A percentile compares a stretch with the other conserved stretches of the same genome.
Evolutionary conservation across 2,329 filamentous ascomycete species (phyloP).

Genomic region (Pseudodiploospora longispora): DNA sequence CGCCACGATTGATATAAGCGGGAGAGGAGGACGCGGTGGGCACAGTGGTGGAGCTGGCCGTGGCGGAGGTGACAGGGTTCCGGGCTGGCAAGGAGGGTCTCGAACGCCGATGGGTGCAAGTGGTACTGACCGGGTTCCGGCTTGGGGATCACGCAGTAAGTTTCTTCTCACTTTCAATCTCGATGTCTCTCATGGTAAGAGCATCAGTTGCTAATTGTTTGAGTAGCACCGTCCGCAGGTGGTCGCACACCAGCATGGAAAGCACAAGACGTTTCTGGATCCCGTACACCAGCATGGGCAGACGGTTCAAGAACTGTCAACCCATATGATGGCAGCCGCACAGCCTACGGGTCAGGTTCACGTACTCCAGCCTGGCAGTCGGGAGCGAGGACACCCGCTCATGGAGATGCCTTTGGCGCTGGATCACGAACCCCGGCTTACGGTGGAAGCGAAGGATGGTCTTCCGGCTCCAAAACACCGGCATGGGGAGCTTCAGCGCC

Average conservation of each 20-base stretch:
- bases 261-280: constrained; percentile 42
- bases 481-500: constrained; percentile 56
- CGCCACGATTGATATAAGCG: constrained; percentile 63
- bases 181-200: neutral
- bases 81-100: constrained; percentile 55
- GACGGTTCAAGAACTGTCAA: constrained; percentile 61
- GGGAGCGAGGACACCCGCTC: constrained; percentile 62
- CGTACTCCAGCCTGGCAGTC: constrained; percentile 74
- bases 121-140: constrained; percentile 63
- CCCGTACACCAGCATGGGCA: constrained; percentile 63
- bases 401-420: constrained; percentile 52
- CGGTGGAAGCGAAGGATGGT: constrained; percentile 51
- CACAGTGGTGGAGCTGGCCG: constrained; percentile 36
- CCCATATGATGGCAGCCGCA: constrained; percentile 65
- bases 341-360: constrained; percentile 66
- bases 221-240: constrained; percentile 48
- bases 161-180: constrained; percentile 13
- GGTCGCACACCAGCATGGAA: constrained; percentile 58
- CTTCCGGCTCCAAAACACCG: constrained; percentile 67
- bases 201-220: constrained; percentile 4
- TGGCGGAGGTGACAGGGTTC: constrained; percentile 37
- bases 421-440: constrained; percentile 65
- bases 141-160: constrained; percentile 66
- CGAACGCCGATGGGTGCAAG: constrained; percentile 58
- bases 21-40: constrained; percentile 33